A percentile compares a stretch with the other conserved stretches of the same genome.
Conservation (phyloP, 441 rosid genomes). For the Cnidoscolus chayamansa region DNA sequence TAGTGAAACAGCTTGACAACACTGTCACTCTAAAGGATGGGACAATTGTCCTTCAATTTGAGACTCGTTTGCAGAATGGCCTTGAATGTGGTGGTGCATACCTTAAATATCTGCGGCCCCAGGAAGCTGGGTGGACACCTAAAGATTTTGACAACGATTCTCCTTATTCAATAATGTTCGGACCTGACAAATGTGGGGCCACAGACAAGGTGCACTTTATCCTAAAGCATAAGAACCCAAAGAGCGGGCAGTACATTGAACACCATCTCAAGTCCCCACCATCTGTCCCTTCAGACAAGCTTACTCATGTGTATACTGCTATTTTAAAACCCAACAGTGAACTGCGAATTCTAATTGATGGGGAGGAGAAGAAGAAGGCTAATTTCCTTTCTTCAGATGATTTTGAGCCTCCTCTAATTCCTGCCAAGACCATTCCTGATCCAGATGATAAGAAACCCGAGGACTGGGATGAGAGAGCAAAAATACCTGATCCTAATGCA, state of each 20-base stretch:
- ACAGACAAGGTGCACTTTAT: slow-evolving; percentile 98
- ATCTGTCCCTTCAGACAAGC: slow-evolving; percentile 84
- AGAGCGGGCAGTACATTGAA: slow-evolving; percentile 80
- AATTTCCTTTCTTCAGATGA: slow-evolving; percentile 72
- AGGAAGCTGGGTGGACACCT: slow-evolving; percentile 76
- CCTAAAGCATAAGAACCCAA: slow-evolving; percentile 91
- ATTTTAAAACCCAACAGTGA: slow-evolving; percentile 80
- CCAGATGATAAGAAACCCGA: slow-evolving; percentile 94
- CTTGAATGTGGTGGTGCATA: slow-evolving; percentile 99
- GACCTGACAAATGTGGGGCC: slow-evolving; percentile 94
- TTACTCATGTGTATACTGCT: slow-evolving; percentile 90
- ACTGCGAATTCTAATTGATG: slow-evolving; percentile 66
- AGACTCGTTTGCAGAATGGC: slow-evolving; percentile 84
- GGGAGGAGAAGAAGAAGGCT: slow-evolving; percentile 85
- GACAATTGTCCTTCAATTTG: slow-evolving; percentile 76
- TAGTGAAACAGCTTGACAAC: slow-evolving; percentile 71
- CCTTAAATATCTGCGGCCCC: slow-evolving; percentile 85
- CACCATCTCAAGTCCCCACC: slow-evolving; percentile 93
- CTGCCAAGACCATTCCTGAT: slow-evolving; percentile 84
- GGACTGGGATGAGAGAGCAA: slow-evolving; percentile 91
- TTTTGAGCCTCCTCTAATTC: slow-evolving; percentile 83
- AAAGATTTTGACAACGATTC: slow-evolving; percentile 72
- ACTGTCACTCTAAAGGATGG: slow-evolving; percentile 69
- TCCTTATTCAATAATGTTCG: slow-evolving; percentile 93
- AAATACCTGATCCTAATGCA: slow-evolving; percentile 78